Base-by-base conservation (phyloP, 768 basidiomycete species). In the Mycena maculata region DNA sequence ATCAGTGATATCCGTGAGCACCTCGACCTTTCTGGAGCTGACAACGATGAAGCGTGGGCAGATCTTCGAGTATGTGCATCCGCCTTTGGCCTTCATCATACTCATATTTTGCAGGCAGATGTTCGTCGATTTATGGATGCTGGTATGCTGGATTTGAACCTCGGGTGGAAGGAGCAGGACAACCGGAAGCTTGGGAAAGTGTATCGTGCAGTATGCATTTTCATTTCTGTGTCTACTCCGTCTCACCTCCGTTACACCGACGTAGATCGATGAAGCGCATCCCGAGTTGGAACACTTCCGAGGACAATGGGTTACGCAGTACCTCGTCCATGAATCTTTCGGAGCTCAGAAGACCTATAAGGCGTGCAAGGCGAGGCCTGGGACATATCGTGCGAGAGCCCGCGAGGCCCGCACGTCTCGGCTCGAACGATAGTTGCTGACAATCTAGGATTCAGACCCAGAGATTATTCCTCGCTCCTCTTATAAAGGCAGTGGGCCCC, bases 131-230 rank as follows among this genome's bases (percentile, higher is more conserved):
- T 28, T 13, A 63, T 63, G 62, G 54, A 56, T 28, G 62, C 62
- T 2, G 62, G 62, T 9, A 5, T 63, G 5, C 54, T 63, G 4
- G 33, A 56, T 31, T 18, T 38, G 33, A 49, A n/a, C 10, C 11
- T 48, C 11, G 38, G 54, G 0, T 63, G 62, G 62, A 63, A 63
- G n/a, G 62, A 49, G 20, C 62, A 63, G 45, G 54, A 63, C 8
- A 47, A 20, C 18, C 62, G 54, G 11, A 53, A 45, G 5, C 62
- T 63, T 7, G 20, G 8, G 6, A 63, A 63, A 38, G 54, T 63
- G 1, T 63, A 63, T 18, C 45, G 56, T 41, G 62, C 53, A 13
- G 62, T 56, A 16, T 16, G 52, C 45, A 4, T 2, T 12, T 16
- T 36, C 59, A 31, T 31, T 27, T 22, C 41, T 12, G n/a, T n/a